These are phyloP conservation scores for Neurospora sp. DNA, from an alignment of 495 filamentous ascomycete genomes.

Conservation along the genomic window DNA sequence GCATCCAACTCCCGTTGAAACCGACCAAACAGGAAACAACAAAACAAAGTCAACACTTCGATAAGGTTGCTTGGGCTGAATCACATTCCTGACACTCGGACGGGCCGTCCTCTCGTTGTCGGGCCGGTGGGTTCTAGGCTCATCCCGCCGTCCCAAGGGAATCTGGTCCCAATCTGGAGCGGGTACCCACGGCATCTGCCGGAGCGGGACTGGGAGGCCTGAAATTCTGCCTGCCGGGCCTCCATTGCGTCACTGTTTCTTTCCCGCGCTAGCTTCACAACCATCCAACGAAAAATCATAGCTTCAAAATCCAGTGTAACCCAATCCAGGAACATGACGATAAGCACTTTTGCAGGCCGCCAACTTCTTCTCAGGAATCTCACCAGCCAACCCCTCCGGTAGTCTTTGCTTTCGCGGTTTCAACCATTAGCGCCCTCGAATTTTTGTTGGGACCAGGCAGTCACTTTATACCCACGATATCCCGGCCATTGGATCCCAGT, in stretches of 20 bases:
- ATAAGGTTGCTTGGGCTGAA: not conserved
- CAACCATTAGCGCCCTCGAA: not conserved
- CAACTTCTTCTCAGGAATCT: not conserved
- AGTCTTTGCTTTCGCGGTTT: not conserved
- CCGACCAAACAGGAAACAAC: not conserved
- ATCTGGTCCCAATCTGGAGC: too few species aligned
- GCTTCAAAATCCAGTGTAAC: not conserved
- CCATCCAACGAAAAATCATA: not conserved
- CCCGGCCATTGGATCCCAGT: not conserved
- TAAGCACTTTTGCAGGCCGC: not conserved
- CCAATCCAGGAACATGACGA: not conserved
- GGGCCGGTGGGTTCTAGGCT: not conserved
- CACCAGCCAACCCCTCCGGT: not conserved
- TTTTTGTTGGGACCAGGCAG: not conserved
- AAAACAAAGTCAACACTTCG: not conserved
- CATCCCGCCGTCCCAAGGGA: not conserved
- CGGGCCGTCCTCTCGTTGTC: not conserved
- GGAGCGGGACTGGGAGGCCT: not conserved
- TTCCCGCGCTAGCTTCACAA: not conserved
- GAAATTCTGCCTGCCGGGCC: not conserved
- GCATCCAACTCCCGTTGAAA: not conserved
- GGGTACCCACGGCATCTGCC: too few species aligned
- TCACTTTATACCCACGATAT: not conserved
- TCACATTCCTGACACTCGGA: not conserved
- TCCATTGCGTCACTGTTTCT: not conserved